Evolutionary conservation across 805 yeast species (phyloP).

Genomic region (Monosporozyma yasuniensis): DNA sequence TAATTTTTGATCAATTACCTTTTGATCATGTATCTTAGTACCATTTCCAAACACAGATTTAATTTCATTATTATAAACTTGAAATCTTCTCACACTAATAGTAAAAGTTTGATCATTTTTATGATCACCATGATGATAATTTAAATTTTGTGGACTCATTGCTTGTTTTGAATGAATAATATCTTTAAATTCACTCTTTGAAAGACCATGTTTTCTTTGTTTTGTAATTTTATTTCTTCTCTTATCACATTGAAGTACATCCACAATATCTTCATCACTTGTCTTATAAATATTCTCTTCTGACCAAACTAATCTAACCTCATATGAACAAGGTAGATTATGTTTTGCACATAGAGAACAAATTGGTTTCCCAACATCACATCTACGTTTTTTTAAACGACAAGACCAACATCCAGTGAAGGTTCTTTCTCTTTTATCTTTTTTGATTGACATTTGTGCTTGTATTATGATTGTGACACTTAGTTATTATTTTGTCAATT

Average conservation of each 20-base stretch:
- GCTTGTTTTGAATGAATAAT: conserved; percentile 11
- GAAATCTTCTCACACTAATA: conserved; percentile 25
- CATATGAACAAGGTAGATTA: conserved; percentile 23
- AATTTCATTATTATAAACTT: conserved; percentile 23
- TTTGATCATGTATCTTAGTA: conserved; percentile 13
- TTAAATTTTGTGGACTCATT: neutral
- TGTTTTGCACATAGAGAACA: conserved; percentile 24
- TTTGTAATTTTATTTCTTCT: neutral
- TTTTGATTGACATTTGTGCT: neutral
- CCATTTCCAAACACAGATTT: conserved; percentile 16
- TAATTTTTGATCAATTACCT: conserved; percentile 16
- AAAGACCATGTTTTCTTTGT: conserved; percentile 6
- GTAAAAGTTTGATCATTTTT: conserved; percentile 15
- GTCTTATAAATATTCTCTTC: conserved; percentile 18
- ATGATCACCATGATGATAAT: neutral
- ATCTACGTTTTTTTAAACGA: conserved; percentile 26
- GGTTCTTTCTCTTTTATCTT: conserved; percentile 14
- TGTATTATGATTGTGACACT: neutral
- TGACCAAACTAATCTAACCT: conserved; percentile 25
- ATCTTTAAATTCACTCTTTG: conserved; percentile 15
- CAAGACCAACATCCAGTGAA: conserved; percentile 32
- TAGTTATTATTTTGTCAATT: too few species aligned
- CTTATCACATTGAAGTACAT: neutral
- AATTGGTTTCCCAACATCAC: conserved; percentile 24
- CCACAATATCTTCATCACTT: neutral